Conservation (phyloP, 2,329 filamentous ascomycete species). For the Pseudogymnoascus sp. region DNA sequence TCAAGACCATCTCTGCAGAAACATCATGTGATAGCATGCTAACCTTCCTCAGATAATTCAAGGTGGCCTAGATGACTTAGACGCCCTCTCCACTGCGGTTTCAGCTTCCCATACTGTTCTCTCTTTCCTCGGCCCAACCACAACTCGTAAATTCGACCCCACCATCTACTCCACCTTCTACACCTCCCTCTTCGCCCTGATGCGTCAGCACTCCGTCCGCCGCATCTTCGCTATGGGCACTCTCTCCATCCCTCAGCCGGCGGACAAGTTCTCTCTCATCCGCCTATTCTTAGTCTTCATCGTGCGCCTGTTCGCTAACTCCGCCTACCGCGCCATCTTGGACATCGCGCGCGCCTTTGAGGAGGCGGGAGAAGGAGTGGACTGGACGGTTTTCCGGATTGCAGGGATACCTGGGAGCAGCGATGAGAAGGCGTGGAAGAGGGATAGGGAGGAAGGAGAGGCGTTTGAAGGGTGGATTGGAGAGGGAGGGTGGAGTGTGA, state of each 20-base stretch:
- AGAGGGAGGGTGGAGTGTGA: conserved; percentile 19
- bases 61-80: neutral
- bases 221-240: conserved; percentile 22
- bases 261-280: conserved; percentile 16
- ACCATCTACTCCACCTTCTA: conserved; percentile 19
- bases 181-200: conserved; percentile 18
- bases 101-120: conserved; percentile 12
- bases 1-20: conserved; percentile 18
- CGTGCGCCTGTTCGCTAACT: conserved; percentile 19
- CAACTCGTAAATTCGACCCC: conserved; percentile 14
- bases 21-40: conserved; percentile 19
- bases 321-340: conserved; percentile 18
- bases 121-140: neutral
- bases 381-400: conserved; percentile 22
- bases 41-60: conserved; percentile 18
- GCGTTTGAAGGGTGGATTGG: conserved; percentile 20
- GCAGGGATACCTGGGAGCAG: conserved; percentile 13
- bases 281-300: conserved; percentile 19
- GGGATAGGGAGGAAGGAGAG: conserved; percentile 16
- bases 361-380: conserved; percentile 17
- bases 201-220: conserved; percentile 16
- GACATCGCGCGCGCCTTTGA: conserved; percentile 21
- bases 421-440: conserved; percentile 12
- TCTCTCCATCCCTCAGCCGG: conserved; percentile 20
- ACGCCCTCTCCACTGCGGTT: conserved; percentile 21